These are phyloP conservation scores for Penicillium chermesinum DNA, from an alignment of 495 filamentous ascomycete genomes.

Conservation along the genomic window DNA sequence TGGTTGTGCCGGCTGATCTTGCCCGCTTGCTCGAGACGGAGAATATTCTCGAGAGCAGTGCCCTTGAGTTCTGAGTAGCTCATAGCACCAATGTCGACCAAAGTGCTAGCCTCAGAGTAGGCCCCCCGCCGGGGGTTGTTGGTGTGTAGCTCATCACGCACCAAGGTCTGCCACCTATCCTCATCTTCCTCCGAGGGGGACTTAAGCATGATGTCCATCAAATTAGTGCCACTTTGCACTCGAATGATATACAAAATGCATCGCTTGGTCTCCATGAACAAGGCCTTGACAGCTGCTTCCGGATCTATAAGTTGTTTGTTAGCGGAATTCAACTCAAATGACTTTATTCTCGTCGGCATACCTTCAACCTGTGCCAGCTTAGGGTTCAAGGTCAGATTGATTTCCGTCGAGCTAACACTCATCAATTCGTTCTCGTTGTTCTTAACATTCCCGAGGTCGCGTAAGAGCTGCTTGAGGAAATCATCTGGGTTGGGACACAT, in stretches of 20 bases:
- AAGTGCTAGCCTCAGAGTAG: constrained; percentile 81
- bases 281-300: constrained; percentile 79
- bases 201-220: constrained; percentile 93
- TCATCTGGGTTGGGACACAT: constrained; percentile 81
- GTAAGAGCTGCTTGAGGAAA: constrained; percentile 81
- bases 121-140: constrained; percentile 68
- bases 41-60: constrained; percentile 88
- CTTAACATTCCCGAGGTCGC: constrained; percentile 91
- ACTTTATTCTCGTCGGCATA: constrained; percentile 20
- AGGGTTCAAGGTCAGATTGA: constrained; percentile 84
- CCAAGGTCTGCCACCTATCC: constrained; percentile 74
- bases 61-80: constrained; percentile 89
- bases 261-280: constrained; percentile 97
- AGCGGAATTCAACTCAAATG: not conserved
- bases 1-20: constrained; percentile 86
- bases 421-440: constrained; percentile 90
- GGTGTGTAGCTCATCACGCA: constrained; percentile 75
- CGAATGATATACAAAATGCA: constrained; percentile 97
- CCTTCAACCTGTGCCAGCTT: constrained; percentile 84
- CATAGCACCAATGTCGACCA: constrained; percentile 86
- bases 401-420: constrained; percentile 81
- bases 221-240: constrained; percentile 83
- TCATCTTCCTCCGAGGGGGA: constrained; percentile 84
- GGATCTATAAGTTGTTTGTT: constrained; percentile 55
- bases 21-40: constrained; percentile 76